phyloP scores from a whole-genome alignment of 2,329 filamentous ascomycete genomes.

The Neobulgaria alba region DNA sequence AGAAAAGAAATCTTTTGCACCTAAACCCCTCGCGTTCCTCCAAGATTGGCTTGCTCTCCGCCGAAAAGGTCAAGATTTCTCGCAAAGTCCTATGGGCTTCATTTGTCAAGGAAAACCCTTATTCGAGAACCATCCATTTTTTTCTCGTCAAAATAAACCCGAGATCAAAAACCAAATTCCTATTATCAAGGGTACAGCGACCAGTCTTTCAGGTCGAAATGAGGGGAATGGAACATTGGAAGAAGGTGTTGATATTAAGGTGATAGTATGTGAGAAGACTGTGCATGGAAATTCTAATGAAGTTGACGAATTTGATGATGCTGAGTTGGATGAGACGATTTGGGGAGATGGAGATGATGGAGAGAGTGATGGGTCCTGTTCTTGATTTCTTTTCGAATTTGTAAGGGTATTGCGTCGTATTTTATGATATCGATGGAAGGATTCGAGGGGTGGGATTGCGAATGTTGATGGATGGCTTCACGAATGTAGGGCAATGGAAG shows the following conservation, averaged over 20 bases:
- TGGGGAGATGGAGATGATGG: constrained; percentile 4
- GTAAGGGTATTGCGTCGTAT: too few species aligned
- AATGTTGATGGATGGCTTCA: too few species aligned
- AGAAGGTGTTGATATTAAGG: too few species aligned
- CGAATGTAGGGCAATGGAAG: too few species aligned
- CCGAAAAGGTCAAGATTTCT: constrained; percentile 47
- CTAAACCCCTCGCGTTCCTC: constrained; percentile 38
- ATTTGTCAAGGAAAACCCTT: background rate
- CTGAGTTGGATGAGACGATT: constrained; percentile 1
- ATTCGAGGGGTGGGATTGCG: too few species aligned
- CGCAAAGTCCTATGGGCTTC: constrained; percentile 48
- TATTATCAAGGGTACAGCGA: background rate
- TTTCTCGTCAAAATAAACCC: background rate
- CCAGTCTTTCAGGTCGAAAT: constrained; percentile 1
- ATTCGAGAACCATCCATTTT: background rate
- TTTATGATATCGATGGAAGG: too few species aligned
- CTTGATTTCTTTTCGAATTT: too few species aligned
- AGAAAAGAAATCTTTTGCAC: constrained; percentile 20
- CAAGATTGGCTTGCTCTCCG: constrained; percentile 48
- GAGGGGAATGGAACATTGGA: background rate
- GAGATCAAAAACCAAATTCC: too few species aligned
- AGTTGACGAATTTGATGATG: constrained; percentile 1
- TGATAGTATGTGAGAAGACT: too few species aligned
- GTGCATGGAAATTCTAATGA: too few species aligned
- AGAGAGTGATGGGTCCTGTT: background rate